Evolutionary conservation across 805 yeast species (phyloP).

Genomic region (Metschnikowia santaceciliae): DNA sequence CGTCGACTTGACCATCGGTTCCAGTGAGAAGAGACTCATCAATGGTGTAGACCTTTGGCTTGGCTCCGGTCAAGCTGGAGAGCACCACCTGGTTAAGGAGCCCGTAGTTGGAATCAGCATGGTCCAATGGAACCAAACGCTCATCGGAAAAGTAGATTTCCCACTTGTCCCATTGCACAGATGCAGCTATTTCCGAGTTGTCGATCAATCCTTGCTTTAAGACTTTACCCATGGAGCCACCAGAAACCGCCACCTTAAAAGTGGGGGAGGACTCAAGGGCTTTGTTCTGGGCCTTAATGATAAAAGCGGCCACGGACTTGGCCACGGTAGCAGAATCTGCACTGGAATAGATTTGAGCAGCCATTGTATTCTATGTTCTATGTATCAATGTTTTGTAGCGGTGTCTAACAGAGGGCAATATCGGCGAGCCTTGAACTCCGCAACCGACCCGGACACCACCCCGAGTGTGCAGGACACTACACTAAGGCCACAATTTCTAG

Average conservation of each 20-base stretch:
- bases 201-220: conserved; percentile 63
- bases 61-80: conserved; percentile 38
- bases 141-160: conserved; percentile 86
- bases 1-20: conserved; percentile 38
- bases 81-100: conserved; percentile 65
- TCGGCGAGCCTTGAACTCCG: conserved; percentile 4
- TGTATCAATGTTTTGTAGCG: not conserved
- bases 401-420: not conserved
- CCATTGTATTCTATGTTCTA: conserved; percentile 4
- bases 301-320: conserved; percentile 57
- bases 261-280: conserved; percentile 43
- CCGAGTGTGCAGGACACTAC: not conserved
- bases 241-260: conserved; percentile 81
- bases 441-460: not conserved
- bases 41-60: conserved; percentile 65
- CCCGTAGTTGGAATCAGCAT: conserved; percentile 84
- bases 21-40: conserved; percentile 58
- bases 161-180: conserved; percentile 70
- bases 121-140: conserved; percentile 77
- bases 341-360: conserved; percentile 40
- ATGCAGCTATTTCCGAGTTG: conserved; percentile 39
- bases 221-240: conserved; percentile 84
- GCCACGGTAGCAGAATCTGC: conserved; percentile 59
- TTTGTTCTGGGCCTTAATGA: conserved; percentile 58
- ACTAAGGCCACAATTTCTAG: not conserved